Evolutionary conservation across 148 eudicot species (phyloP), one percentile per base, ranked within the genome.

Genomic region (Camellia lanceoleosa): DNA sequence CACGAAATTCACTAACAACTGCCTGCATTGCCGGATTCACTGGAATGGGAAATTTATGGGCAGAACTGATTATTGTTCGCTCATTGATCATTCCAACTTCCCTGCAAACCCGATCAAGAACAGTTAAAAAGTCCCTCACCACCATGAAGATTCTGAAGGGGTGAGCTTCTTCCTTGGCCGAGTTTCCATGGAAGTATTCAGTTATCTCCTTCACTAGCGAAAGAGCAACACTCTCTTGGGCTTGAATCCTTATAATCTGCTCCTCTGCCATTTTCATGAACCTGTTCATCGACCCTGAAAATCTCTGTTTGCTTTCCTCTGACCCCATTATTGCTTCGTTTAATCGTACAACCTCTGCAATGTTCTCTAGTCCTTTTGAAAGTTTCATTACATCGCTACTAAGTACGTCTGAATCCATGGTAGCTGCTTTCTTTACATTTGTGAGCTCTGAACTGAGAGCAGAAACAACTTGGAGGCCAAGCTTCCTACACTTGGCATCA

Each of bases 131-230:
- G 73, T 96, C 99, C 82, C 95, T 90, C 47, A 96, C 97, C 59
- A 96, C 95, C 93, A 90, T 75, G 86, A 96, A 96, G 73, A 94
- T 96, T 81, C 99, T 85, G 49, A 96, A 92, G 3, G 98, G 99
- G 75, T 96, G 99, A 79, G 99, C 98, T 90, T 93, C 99, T 90
- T 96, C 99, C 82, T 88, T 96, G 23, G 97, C 94, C 2, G 98
- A 93, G 87, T 94, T 87, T 13, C 99, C 99, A 62, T 96, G 99
- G 88, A 96, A 96, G 79, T 92, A 94, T 55, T 96, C 99, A 5
- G 99, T 96, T 12, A 96, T 92, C 76, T 96, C 98, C 80, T 96
- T 96, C 18, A 96, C 99, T 16, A 96, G 83, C 20, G 99, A 93
- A 64, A 94, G 87, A 16, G 98, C 91, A 30, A 93, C 93, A 11